phyloP scores from a whole-genome alignment of 768 basidiomycete species.

The Cantharellus cinnabarinus region DNA sequence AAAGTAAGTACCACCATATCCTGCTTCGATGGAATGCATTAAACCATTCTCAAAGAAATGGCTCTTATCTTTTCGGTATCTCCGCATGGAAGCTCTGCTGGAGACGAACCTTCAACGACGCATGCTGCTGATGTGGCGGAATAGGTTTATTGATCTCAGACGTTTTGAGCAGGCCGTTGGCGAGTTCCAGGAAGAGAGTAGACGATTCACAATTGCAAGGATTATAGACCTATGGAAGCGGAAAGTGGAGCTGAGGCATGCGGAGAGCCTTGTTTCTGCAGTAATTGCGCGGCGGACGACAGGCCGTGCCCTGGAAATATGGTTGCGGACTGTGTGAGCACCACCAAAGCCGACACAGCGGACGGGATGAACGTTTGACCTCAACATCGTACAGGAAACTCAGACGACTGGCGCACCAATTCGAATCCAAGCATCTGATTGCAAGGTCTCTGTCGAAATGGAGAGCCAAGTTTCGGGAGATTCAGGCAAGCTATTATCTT shows the following conservation, averaged over 20 bases:
- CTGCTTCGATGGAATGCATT: neutral
- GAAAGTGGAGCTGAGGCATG: neutral
- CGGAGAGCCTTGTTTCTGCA: neutral
- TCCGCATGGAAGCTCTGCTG: neutral
- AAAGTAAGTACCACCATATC: conserved; percentile 5
- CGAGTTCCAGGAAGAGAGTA: neutral
- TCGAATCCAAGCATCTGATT: conserved; percentile 23
- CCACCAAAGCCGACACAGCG: neutral
- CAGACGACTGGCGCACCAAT: conserved; percentile 10
- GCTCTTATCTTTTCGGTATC: conserved; percentile 8
- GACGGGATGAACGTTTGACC: neutral
- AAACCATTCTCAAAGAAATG: conserved; percentile 20
- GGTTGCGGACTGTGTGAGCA: neutral
- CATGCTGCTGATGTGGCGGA: conserved; percentile 18
- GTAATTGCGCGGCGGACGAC: neutral
- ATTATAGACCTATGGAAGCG: neutral
- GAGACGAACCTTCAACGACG: conserved; percentile 2
- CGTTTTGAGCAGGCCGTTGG: neutral
- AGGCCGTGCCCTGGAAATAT: neutral
- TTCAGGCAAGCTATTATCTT: conserved; percentile 19
- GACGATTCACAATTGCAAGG: too few species aligned
- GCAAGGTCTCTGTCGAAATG: conserved; percentile 32
- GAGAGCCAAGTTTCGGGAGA: conserved; percentile 30
- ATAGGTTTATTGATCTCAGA: neutral
- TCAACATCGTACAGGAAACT: neutral